These are phyloP conservation scores for Phialophora macrospora DNA, from an alignment of 2,329 filamentous ascomycete species.

Conservation along the genomic window DNA sequence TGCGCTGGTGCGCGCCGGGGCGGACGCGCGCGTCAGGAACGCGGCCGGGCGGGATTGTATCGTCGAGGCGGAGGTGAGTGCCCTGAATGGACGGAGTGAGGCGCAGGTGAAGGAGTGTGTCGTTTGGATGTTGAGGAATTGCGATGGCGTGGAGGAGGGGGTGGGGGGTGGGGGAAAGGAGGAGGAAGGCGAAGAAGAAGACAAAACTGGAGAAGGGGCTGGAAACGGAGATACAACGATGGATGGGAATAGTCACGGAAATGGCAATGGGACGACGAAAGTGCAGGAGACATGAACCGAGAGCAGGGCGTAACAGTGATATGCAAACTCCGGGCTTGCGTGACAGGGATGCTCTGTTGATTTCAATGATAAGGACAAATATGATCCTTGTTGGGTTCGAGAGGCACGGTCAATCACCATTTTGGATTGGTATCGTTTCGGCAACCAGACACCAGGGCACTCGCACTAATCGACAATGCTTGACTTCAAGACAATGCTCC, in stretches of 20 bases:
- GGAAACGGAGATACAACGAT: neutral
- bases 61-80: conserved; percentile 69
- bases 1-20: conserved; percentile 74
- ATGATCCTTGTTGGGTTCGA: neutral
- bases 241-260: neutral
- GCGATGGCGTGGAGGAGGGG: conserved; percentile 33
- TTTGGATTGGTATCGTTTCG: neutral
- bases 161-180: conserved; percentile 7
- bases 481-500: neutral
- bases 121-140: conserved; percentile 40
- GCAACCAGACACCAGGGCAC: neutral
- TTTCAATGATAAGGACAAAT: neutral
- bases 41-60: conserved; percentile 80
- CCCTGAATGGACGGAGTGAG: conserved; percentile 23
- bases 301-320: too few species aligned
- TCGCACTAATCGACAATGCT: neutral
- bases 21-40: conserved; percentile 78
- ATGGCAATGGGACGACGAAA: neutral
- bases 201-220: conserved; percentile 2
- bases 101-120: conserved; percentile 35
- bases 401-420: neutral
- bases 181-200: conserved; percentile 5
- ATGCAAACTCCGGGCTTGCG: neutral
- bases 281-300: conserved; percentile 16
- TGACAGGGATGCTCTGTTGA: neutral